phyloP scores from a whole-genome alignment of 768 basidiomycete genomes.

The Tylopilus vinaceipallidus region DNA sequence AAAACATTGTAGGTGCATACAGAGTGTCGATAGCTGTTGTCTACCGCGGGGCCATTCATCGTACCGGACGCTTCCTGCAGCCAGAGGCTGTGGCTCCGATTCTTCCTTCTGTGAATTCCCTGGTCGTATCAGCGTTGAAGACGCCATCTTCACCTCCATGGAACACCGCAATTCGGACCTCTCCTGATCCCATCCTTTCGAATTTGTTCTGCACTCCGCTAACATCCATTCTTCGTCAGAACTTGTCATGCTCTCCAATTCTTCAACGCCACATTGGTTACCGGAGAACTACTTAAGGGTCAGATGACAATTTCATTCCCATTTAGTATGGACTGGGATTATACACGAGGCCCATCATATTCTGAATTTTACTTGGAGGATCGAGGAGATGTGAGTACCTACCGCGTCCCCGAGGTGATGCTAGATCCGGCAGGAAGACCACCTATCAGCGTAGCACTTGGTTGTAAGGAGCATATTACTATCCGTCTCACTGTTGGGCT shows the following conservation, averaged over 20 bases:
- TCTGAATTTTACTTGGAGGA: slow-evolving; percentile 9
- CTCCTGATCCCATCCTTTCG: slow-evolving; percentile 16
- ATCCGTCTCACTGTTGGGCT: not conserved
- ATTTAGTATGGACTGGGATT: slow-evolving; percentile 7
- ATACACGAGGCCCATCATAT: slow-evolving; percentile 19
- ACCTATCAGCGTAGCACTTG: slow-evolving; percentile 13
- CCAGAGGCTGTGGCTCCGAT: slow-evolving; percentile 9
- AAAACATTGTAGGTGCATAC: slow-evolving; percentile 45
- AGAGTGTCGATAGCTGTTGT: slow-evolving; percentile 32
- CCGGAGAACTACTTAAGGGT: slow-evolving; percentile 6
- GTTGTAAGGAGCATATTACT: slow-evolving; percentile 6
- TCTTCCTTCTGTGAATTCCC: slow-evolving; percentile 4
- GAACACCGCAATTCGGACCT: slow-evolving; percentile 33
- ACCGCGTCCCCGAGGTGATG: slow-evolving; percentile 32
- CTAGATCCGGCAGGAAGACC: slow-evolving; percentile 23
- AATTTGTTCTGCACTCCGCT: slow-evolving; percentile 15
- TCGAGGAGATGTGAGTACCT: slow-evolving; percentile 21
- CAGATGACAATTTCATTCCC: slow-evolving; percentile 14
- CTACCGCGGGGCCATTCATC: slow-evolving; percentile 27
- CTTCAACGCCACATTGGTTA: slow-evolving; percentile 17
- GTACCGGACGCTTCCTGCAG: slow-evolving; percentile 3
- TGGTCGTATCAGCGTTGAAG: slow-evolving; percentile 16
- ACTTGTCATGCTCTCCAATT: slow-evolving; percentile 16
- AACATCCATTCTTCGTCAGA: slow-evolving; percentile 22
- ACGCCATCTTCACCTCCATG: slow-evolving; percentile 38